These are phyloP conservation scores for Solanum hybrid DNA, from an alignment of 305 asterid genomes.

Conservation along the genomic window DNA sequence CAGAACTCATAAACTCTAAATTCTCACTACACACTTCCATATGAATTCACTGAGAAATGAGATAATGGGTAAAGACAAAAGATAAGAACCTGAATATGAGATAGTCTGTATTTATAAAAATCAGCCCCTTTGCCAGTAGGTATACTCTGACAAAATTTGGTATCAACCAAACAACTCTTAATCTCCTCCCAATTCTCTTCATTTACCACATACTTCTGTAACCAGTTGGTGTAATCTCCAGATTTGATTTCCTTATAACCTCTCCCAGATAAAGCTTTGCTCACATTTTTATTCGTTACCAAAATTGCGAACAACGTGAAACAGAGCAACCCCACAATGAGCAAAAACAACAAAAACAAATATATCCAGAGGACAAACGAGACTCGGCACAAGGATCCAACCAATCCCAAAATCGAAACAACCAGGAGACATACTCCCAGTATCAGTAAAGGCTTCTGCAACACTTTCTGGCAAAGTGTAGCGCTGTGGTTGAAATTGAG, in stretches of 20 bases:
- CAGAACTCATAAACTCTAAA: neutral
- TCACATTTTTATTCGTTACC: conserved; percentile 50
- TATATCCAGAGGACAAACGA: conserved; percentile 44
- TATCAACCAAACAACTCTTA: conserved; percentile 53
- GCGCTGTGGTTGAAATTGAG: conserved; percentile 14
- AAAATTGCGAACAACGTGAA: conserved; percentile 44
- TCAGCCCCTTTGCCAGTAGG: conserved; percentile 11
- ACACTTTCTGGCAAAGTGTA: conserved; percentile 38
- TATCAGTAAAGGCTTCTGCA: conserved; percentile 43
- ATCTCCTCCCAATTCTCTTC: conserved; percentile 52
- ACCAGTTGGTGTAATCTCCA: conserved; percentile 69
- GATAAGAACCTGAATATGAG: conserved; percentile 38
- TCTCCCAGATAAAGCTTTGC: conserved; percentile 36
- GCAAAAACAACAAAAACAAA: conserved; percentile 26
- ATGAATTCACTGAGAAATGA: neutral
- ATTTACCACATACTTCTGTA: conserved; percentile 50
- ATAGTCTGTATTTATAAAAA: conserved; percentile 14
- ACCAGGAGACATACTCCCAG: conserved; percentile 33
- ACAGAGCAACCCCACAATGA: conserved; percentile 30
- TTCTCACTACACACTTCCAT: neutral
- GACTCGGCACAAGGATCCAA: conserved; percentile 37
- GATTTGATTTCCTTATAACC: conserved; percentile 33
- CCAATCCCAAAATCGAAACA: conserved; percentile 41
- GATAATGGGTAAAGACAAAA: neutral
- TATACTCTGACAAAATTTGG: conserved; percentile 23